Base-by-base conservation (phyloP, 345 rosid species). In the Gossypium arboreum region DNA sequence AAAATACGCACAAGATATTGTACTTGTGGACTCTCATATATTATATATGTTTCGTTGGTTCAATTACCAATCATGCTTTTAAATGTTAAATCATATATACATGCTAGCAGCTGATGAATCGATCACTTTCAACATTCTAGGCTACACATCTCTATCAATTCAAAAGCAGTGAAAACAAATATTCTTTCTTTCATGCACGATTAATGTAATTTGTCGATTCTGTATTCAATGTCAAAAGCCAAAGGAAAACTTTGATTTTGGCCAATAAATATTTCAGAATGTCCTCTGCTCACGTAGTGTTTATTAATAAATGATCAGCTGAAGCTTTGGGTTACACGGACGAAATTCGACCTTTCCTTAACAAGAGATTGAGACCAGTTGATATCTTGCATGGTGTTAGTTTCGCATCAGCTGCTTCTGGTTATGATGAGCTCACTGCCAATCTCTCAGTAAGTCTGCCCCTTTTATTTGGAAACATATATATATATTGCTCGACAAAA, bases 361-460 rank as follows among this genome's bases (percentile, higher is more conserved):
- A 89, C 78, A 86, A 89, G 62, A 75, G 75, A 18, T 55, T 88
- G 75, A 90, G 80, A 47, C 77, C 74, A 57, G n/a, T 43, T 13
- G 88, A 92, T 66, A 71, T 94, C 59, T 61, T 82, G 67, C 88
- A 83, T 61, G 97, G 97, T 17, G 96, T 89, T 71, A 94, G 98
- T 77, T 92, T 94, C 77, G 97, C 96, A 57, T 94, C 98, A 12
- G 94, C 98, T 20, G 98, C 84, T 82, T 90, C 98, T 20, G 98
- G 98, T 34, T 94, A 92, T 39, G 97, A 94, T 50, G 94, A 89
- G 58, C 83, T 90, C 62, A 94, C 98, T 12, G 97, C 98, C 52
- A 92, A 94, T 71, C 69, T 92, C 51, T 89, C 93, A 0, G 98
- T 94, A 82, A 84, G 88, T 39, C 25, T 68, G 25, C 69, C 50